A percentile compares a stretch with the other conserved stretches of the same genome.
Conservation (phyloP, 2,329 filamentous ascomycete genomes). For the Paraconiothyrium sp. region DNA sequence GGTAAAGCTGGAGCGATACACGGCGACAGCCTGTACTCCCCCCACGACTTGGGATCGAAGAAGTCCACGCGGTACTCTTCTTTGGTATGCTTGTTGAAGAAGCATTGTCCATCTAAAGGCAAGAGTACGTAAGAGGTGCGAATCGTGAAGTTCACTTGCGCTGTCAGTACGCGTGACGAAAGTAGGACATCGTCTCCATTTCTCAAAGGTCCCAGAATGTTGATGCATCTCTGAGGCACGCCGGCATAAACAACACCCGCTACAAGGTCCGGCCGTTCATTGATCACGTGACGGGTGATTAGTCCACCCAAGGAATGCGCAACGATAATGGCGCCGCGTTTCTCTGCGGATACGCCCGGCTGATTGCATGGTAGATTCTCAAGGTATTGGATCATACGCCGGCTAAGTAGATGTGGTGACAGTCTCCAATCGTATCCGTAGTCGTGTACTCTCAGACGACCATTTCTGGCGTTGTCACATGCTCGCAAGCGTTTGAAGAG, state of each 20-base stretch:
- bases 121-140: constrained; percentile 86
- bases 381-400: constrained; percentile 76
- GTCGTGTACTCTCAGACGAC: constrained; percentile 81
- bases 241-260: constrained; percentile 87
- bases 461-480: constrained; percentile 75
- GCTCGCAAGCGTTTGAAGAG: constrained; percentile 80
- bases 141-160: constrained; percentile 92
- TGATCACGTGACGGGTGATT: constrained; percentile 88
- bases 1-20: constrained; percentile 76
- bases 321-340: constrained; percentile 79
- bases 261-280: constrained; percentile 84
- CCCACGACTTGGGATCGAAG: constrained; percentile 81
- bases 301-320: constrained; percentile 89
- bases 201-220: constrained; percentile 87
- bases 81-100: constrained; percentile 82
- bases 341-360: constrained; percentile 59
- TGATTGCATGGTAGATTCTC: constrained; percentile 79
- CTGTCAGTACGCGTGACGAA: constrained; percentile 88
- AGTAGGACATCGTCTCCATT: constrained; percentile 93
- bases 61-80: constrained; percentile 86
- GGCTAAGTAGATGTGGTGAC: constrained; percentile 79
- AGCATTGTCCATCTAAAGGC: constrained; percentile 87
- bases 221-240: constrained; percentile 85
- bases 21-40: constrained; percentile 79
- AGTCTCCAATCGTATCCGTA: constrained; percentile 97